Conservation (phyloP, 352 stramenopile genomes). For the Phytopythium kandeliae region DNA sequence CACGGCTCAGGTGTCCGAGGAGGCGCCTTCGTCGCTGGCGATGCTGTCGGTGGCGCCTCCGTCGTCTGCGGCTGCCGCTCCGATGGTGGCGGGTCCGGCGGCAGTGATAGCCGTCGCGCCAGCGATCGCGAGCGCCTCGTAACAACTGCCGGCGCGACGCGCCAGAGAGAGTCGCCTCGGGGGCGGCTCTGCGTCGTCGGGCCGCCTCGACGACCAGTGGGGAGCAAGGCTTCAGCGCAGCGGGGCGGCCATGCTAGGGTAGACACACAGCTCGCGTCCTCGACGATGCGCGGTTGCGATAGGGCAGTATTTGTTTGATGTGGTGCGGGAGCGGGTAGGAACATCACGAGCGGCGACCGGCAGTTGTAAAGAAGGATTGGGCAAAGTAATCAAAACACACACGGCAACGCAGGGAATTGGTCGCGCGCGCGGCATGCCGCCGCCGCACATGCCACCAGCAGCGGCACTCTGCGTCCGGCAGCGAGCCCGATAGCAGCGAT, state of each 20-base stretch:
- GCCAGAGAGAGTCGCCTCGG: not conserved
- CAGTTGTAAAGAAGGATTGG: constrained; percentile 11
- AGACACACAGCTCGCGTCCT: constrained; percentile 6
- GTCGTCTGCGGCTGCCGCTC: constrained; percentile 8
- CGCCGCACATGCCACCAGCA: too few relatives aligned
- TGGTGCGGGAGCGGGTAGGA: constrained; percentile 5
- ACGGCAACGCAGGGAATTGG: too few relatives aligned
- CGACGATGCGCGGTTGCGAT: constrained; percentile 2
- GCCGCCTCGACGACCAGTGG: constrained; percentile 1
- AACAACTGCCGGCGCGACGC: constrained; percentile 4
- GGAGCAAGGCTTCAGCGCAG: not conserved
- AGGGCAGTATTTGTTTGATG: constrained; percentile 10
- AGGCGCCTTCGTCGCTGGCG: constrained; percentile 3
- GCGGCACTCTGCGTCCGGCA: too few relatives aligned
- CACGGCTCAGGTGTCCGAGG: constrained; percentile 5
- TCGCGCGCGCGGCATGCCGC: too few relatives aligned
- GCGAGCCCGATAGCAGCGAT: too few relatives aligned
- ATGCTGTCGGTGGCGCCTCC: constrained; percentile 11
- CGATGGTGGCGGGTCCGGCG: constrained; percentile 7
- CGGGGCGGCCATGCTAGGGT: constrained; percentile 5
- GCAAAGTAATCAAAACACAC: constrained; percentile 7
- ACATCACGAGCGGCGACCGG: constrained; percentile 5
- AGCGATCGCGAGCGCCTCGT: constrained; percentile 39
- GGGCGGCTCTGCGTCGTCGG: not conserved
- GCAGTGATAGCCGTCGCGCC: constrained; percentile 11